Percentiles rank a stretch among this genome's conserved stretches.
phyloP scores from a whole-genome alignment of 139 green algal genomes.

The Limnomonas spitsbergensis region DNA sequence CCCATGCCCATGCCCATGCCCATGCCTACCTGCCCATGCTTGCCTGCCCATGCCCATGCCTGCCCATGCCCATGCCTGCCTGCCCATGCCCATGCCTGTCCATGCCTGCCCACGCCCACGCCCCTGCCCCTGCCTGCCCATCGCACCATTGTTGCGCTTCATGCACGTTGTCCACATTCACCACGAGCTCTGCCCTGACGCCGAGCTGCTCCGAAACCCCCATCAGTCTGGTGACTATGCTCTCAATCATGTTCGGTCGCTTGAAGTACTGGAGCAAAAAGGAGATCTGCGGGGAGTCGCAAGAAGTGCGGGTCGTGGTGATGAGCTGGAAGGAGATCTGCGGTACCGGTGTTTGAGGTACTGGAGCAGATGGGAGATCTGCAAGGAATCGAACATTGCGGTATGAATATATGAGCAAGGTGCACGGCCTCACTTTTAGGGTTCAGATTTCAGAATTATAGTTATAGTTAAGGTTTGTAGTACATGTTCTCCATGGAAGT shows the following conservation, averaged over 20 bases:
- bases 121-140: too few species aligned
- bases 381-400: background rate
- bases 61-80: too few species aligned
- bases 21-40: too few species aligned
- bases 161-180: conserved; percentile 19
- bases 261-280: conserved; percentile 34
- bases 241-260: conserved; percentile 13
- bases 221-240: background rate
- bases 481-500: too few species aligned
- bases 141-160: background rate
- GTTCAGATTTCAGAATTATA: background rate
- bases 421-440: background rate
- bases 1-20: too few species aligned
- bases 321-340: conserved; percentile 7
- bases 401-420: background rate
- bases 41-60: too few species aligned
- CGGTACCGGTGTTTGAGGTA: conserved; percentile 28
- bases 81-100: too few species aligned
- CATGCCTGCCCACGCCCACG: too few species aligned
- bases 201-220: background rate
- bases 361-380: conserved; percentile 15
- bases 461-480: too few species aligned
- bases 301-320: too few species aligned
- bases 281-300: background rate
- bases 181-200: conserved; percentile 3